Evolutionary conservation across 2,329 filamentous ascomycete genomes (phyloP).

Genomic region (Fusarium sp.): DNA sequence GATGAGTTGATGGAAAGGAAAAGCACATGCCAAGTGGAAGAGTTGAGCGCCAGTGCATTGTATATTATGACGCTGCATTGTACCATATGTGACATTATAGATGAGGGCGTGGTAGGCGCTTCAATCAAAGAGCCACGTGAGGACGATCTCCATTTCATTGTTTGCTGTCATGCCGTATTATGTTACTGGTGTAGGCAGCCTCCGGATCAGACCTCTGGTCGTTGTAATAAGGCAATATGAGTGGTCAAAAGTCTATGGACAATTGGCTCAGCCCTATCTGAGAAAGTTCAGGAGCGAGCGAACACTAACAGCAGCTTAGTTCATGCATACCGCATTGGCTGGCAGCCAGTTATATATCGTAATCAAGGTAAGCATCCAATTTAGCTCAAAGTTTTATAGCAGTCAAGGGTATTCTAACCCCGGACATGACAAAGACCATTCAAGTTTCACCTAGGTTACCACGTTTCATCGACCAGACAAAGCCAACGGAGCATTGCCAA

Average conservation of each 20-base stretch:
- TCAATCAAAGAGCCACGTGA: conserved; percentile 31
- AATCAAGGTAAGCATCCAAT: background rate
- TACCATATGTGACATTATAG: conserved; percentile 56
- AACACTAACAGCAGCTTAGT: background rate
- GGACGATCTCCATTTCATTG: conserved; percentile 12
- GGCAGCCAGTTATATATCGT: background rate
- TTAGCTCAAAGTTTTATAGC: background rate
- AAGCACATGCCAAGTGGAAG: conserved; percentile 28
- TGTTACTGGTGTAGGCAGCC: background rate
- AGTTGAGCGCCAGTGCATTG: conserved; percentile 47
- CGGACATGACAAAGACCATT: conserved; percentile 3
- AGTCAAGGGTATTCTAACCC: background rate
- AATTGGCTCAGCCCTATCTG: background rate
- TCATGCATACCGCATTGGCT: background rate
- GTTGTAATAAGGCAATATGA: background rate
- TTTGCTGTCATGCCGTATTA: background rate
- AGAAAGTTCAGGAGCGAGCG: background rate
- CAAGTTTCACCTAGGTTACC: conserved; percentile 19
- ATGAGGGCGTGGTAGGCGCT: conserved; percentile 38
- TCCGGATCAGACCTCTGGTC: background rate
- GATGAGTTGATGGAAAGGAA: conserved; percentile 29
- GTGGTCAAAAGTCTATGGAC: background rate
- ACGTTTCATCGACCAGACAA: conserved; percentile 14
- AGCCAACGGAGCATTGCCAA: background rate
- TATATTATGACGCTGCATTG: conserved; percentile 53